These are phyloP conservation scores for Chaetomium fimeti DNA, from an alignment of 495 filamentous ascomycete genomes.

Conservation along the genomic window DNA sequence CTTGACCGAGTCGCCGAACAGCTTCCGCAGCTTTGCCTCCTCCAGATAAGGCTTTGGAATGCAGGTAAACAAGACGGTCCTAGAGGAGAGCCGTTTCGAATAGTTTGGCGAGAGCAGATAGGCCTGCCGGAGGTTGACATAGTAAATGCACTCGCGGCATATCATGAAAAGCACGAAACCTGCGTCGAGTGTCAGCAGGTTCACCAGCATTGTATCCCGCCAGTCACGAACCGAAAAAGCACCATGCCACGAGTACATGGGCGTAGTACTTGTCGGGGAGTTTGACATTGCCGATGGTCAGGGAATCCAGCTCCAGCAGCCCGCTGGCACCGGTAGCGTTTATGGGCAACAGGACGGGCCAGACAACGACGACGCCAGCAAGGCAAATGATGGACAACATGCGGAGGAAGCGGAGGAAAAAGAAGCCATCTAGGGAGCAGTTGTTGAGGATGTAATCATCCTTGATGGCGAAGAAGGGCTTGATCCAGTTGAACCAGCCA, in stretches of 20 bases:
- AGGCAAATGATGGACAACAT: constrained; percentile 68
- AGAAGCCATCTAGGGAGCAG: constrained; percentile 69
- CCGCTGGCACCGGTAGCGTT: constrained; percentile 67
- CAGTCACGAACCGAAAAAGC: constrained; percentile 63
- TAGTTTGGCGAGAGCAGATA: constrained; percentile 70
- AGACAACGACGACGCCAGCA: constrained; percentile 67
- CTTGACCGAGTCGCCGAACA: constrained; percentile 59
- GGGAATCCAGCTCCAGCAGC: constrained; percentile 57
- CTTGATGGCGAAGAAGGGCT: constrained; percentile 58
- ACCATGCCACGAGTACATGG: constrained; percentile 56
- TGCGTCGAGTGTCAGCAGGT: constrained; percentile 25
- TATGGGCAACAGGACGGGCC: constrained; percentile 75
- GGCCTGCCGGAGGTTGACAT: constrained; percentile 67
- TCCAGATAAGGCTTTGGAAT: constrained; percentile 60
- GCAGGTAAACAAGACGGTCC: constrained; percentile 68
- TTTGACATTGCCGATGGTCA: constrained; percentile 67
- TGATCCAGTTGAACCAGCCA: constrained; percentile 66
- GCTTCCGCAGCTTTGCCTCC: constrained; percentile 54
- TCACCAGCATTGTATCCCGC: background rate
- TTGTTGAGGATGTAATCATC: constrained; percentile 64
- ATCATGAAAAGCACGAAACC: constrained; percentile 66
- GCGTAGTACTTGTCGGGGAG: constrained; percentile 57
- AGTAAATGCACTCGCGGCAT: constrained; percentile 65
- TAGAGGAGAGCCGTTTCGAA: constrained; percentile 61
- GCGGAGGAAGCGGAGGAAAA: constrained; percentile 78